Conservation (phyloP, 495 filamentous ascomycete species). For the Penicillium roqueforti region DNA sequence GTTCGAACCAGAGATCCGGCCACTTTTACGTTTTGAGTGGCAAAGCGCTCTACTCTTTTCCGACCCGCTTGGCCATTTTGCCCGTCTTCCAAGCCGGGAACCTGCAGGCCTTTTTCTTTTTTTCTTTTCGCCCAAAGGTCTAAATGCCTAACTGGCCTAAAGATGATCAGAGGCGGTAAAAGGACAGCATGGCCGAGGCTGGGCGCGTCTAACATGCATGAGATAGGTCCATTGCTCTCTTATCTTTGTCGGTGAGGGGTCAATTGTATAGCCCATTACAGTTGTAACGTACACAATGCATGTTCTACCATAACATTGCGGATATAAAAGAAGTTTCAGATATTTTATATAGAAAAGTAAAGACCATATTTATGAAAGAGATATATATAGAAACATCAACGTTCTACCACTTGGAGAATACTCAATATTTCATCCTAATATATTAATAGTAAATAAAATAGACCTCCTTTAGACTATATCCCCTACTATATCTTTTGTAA, state of each 20-base stretch:
- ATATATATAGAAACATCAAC: too few species aligned
- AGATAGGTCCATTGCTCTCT: conserved; percentile 18
- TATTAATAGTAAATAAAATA: too few species aligned
- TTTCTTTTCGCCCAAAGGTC: background rate
- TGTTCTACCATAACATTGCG: background rate
- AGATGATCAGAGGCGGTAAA: conserved; percentile 10
- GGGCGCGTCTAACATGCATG: conserved; percentile 13
- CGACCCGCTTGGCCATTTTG: background rate
- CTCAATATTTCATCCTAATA: too few species aligned
- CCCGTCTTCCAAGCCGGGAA: background rate
- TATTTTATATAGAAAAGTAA: too few species aligned
- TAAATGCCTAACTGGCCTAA: background rate
- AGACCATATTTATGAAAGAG: too few species aligned
- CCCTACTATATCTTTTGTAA: too few species aligned
- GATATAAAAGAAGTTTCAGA: too few species aligned
- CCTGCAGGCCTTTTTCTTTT: conserved; percentile 6
- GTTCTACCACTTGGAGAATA: too few species aligned
- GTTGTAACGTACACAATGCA: background rate
- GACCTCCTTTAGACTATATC: too few species aligned
- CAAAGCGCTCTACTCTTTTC: conserved; percentile 24
- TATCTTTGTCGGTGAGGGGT: conserved; percentile 5
- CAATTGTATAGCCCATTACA: background rate
- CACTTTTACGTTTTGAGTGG: conserved; percentile 13
- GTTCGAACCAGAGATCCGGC: conserved; percentile 2
- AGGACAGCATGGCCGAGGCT: conserved; percentile 14